Evolutionary conservation across 768 basidiomycete species (phyloP), one percentile per base, ranked within the genome.

Genomic region (Candolleomyces efflorescens): DNA sequence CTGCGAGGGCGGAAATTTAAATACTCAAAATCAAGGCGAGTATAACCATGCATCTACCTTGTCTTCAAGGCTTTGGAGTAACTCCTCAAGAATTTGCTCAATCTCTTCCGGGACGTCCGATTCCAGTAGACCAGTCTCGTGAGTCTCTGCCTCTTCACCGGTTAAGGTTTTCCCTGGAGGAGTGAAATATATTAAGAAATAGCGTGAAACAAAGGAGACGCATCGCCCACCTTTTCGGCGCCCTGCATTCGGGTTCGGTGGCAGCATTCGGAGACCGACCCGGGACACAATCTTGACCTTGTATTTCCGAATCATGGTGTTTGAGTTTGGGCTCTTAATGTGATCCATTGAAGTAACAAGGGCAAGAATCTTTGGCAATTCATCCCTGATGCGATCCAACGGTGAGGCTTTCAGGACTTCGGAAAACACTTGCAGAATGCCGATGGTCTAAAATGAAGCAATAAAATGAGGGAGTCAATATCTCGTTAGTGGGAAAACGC

Each of bases 21-120:
- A 17, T 44, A 5, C 18, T 46, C 5, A 18, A 15, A 11, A 32
- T 11, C 26, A 7, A 11, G 32, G 32, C 32, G 32, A 32, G 32
- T 11, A 32, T 32, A 32, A 32, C 32, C 22, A 15, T 22, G 39
- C 17, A 20, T n/a, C 7, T 59, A 95, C 95, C 71, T 85, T 90
- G 68, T 99, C 94, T 64, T 90, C 86, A 23, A 98, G 71, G 22
- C 79, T 76, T 47, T 75, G 76, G 60, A 98, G 85, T 1, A 98
- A 70, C 22, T 84, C 80, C 59, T 90, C 88, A 3, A 98, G 70
- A 26, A 86, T 77, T 0, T 71, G 70, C 64, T 98, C 97, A 3
- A 93, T 79, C 55, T 87, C 86, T 47, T 89, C 87, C 1, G 94
- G 88, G 6, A 94, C 77, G 17, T 95, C 89, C 12, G 80, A 64